Base-by-base conservation (phyloP, 805 yeast species). In the Myxozyma kluyveri region DNA sequence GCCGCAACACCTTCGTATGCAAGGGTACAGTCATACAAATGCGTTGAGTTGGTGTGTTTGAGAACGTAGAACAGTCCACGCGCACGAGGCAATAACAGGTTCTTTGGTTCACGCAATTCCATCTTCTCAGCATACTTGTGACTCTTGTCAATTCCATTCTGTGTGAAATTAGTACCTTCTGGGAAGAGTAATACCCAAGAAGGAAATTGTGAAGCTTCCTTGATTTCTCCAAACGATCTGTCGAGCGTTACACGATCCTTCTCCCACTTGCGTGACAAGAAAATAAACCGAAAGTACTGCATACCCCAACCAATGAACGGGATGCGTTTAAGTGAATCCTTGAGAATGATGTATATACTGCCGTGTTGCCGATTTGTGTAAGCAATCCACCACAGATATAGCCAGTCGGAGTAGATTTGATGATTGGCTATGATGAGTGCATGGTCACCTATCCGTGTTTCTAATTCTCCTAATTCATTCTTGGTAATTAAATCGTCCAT, bases 321-420 rank as follows among this genome's bases (percentile, higher is more conserved):
- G 18, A 90, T 70, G 18, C 69, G 72, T 42, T 73, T 74, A 44
- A 90, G 73, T 19, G 95, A 80, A 55, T 83, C 86, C 68, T 91
- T 91, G 67, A 90, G 73, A 54, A 88, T 78, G 52, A 91, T 88
- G 61, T 76, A 81, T 7, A 90, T 74, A 43, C 79, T 75, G 35
- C 84, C 85, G 6, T 83, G 79, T 40, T 83, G 67, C n/a, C 75
- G 67, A 10, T 88, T 79, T 4, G 89, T 76, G 66, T 87, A 85
- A 0, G 86, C 73, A 19, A 86, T 54, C 80, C 87, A 91, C 99
- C 99, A 91, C 49, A 88, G 61, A 62, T 80, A 89, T 9, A 86
- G 75, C 99, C 99, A 91, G 67, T 91, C 99, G 2, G 91, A 82
- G 67, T 91, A 91, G 22, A 91, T 84, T 70, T 90, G 97, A 68